Evolutionary conservation across 495 filamentous ascomycete species (phyloP).

Genomic region (Penicillium argentinense): DNA sequence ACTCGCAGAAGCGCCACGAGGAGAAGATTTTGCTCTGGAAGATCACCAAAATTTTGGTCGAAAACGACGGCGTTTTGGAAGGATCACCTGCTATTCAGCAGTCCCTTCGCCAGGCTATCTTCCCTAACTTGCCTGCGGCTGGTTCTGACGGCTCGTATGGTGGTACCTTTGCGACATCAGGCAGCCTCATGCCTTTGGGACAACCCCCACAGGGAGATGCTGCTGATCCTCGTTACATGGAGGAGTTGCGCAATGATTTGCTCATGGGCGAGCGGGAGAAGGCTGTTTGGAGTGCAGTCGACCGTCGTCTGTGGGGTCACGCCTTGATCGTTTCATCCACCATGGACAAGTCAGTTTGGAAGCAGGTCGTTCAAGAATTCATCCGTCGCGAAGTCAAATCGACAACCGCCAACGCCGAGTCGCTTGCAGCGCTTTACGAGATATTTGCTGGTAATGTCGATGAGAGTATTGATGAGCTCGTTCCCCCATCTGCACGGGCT

Average conservation of each 20-base stretch:
- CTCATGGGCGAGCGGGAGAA: slow-evolving; percentile 82
- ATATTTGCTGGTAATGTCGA: slow-evolving; percentile 92
- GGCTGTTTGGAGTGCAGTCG: slow-evolving; percentile 92
- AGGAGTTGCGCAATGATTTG: slow-evolving; percentile 68
- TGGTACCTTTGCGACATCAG: slow-evolving; percentile 19
- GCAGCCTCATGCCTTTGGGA: slow-evolving; percentile 29
- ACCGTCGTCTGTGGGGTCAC: slow-evolving; percentile 92
- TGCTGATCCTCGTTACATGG: slow-evolving; percentile 63
- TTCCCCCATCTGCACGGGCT: slow-evolving; percentile 89
- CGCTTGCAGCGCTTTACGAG: slow-evolving; percentile 86
- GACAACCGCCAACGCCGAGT: slow-evolving; percentile 71
- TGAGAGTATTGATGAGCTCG: slow-evolving; percentile 92
- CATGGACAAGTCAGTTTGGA: slow-evolving; percentile 68
- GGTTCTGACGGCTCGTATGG: slow-evolving; percentile 32
- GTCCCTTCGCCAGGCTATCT: slow-evolving; percentile 70
- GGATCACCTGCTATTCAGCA: slow-evolving; percentile 70
- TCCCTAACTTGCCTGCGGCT: slow-evolving; percentile 54
- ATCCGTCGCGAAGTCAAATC: slow-evolving; percentile 88
- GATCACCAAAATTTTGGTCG: slow-evolving; percentile 73
- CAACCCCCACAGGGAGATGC: slow-evolving; percentile 52
- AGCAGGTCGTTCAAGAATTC: slow-evolving; percentile 91
- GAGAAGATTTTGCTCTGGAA: slow-evolving; percentile 91
- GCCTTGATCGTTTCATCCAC: slow-evolving; percentile 90
- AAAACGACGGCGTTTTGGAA: slow-evolving; percentile 81
- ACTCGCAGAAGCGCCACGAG: slow-evolving; percentile 65